Evolutionary conservation across 139 green algal species (phyloP).

Genomic region (Ostreobium quekettii): DNA sequence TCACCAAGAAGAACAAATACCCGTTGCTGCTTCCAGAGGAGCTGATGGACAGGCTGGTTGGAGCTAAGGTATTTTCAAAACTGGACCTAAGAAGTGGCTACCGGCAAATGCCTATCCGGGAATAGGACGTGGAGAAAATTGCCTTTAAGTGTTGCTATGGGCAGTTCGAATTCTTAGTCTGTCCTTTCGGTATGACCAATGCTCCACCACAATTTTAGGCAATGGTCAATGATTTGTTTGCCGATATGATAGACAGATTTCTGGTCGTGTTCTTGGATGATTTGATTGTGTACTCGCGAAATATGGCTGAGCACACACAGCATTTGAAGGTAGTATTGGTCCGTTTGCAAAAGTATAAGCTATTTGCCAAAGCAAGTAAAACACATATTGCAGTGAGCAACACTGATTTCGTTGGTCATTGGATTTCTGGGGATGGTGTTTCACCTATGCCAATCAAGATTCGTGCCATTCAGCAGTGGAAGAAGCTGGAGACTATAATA

Average conservation of each 20-base stretch:
- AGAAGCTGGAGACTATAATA: neutral
- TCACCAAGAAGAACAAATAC: slow-evolving; percentile 41
- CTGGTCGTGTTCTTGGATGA: slow-evolving; percentile 49
- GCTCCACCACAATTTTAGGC: slow-evolving; percentile 33
- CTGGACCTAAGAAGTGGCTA: slow-evolving; percentile 20
- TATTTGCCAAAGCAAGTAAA: slow-evolving; percentile 39
- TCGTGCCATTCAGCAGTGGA: slow-evolving; percentile 22
- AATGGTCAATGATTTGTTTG: slow-evolving; percentile 37
- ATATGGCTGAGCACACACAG: slow-evolving; percentile 26
- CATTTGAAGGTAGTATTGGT: slow-evolving; percentile 32
- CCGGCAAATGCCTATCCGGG: slow-evolving; percentile 23
- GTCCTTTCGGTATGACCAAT: slow-evolving; percentile 38
- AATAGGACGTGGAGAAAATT: neutral
- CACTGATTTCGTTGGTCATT: slow-evolving; percentile 34
- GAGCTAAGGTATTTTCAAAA: slow-evolving; percentile 20
- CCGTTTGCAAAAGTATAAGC: slow-evolving; percentile 26
- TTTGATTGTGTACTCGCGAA: slow-evolving; percentile 35
- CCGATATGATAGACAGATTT: slow-evolving; percentile 28
- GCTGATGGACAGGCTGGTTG: slow-evolving; percentile 33
- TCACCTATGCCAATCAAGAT: slow-evolving; percentile 24
- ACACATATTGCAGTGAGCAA: slow-evolving; percentile 25
- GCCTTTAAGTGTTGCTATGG: slow-evolving; percentile 30
- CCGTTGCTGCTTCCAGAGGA: slow-evolving; percentile 41
- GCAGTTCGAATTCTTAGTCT: slow-evolving; percentile 31
- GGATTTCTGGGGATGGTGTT: slow-evolving; percentile 26